phyloP scores from a whole-genome alignment of 73 alveolate species.

The Tetrahymena elliotti region DNA sequence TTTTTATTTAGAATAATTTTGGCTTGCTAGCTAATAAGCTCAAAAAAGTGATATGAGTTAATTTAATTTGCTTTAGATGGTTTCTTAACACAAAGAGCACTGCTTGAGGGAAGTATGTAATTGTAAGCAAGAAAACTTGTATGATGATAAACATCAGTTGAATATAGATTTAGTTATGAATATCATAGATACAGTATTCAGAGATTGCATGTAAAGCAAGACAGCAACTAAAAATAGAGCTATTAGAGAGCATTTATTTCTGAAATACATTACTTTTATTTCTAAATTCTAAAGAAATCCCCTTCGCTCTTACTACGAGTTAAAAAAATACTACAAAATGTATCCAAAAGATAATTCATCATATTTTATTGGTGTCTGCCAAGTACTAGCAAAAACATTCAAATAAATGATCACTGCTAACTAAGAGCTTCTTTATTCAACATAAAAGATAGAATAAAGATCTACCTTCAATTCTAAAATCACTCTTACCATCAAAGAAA shows the following conservation, averaged over 20 bases:
- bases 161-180: background rate
- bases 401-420: background rate
- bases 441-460: background rate
- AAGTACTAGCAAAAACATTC: background rate
- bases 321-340: background rate
- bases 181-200: background rate
- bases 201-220: background rate
- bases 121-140: background rate
- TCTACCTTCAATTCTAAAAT: background rate
- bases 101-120: background rate
- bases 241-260: background rate
- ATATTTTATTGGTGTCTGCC: background rate
- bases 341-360: background rate
- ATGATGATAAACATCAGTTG: background rate
- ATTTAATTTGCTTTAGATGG: background rate
- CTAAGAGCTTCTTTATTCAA: background rate
- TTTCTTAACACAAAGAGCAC: background rate
- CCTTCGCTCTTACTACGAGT: background rate
- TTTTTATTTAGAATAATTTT: background rate
- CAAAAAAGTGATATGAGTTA: background rate
- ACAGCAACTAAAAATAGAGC: background rate
- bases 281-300: background rate
- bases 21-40: background rate
- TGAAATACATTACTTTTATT: background rate
- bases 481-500: background rate